These are phyloP conservation scores for Fusarium palustre DNA, from an alignment of 2,329 filamentous ascomycete species.

Conservation along the genomic window DNA sequence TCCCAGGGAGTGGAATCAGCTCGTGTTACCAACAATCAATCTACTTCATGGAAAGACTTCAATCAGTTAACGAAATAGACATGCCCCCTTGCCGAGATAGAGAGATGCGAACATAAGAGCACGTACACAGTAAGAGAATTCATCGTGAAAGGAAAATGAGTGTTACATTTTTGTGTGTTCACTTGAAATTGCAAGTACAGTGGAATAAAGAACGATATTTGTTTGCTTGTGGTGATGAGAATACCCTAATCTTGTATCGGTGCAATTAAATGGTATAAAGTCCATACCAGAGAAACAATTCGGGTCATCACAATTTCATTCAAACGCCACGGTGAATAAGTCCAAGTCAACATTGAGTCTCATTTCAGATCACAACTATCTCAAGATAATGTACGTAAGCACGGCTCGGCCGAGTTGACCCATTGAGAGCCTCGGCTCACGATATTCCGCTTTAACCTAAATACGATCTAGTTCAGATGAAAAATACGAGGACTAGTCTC, in stretches of 20 bases:
- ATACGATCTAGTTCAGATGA: neutral
- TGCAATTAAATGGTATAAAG: neutral
- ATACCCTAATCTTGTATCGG: neutral
- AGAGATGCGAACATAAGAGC: too few species aligned
- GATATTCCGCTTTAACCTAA: conserved; percentile 3
- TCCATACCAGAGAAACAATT: neutral
- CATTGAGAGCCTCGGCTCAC: conserved; percentile 12
- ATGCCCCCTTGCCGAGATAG: too few species aligned
- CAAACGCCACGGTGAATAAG: neutral
- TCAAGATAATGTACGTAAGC: neutral
- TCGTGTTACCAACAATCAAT: too few species aligned
- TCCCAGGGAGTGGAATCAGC: too few species aligned
- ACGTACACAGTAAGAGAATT: too few species aligned
- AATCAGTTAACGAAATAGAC: too few species aligned
- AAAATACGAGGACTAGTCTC: conserved; percentile 21
- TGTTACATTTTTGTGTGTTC: rapidly evolving
- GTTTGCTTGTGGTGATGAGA: neutral
- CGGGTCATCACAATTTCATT: neutral
- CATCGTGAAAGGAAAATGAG: too few species aligned
- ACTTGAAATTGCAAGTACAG: neutral
- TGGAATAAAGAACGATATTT: neutral
- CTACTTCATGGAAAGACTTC: too few species aligned
- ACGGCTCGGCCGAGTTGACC: conserved; percentile 12
- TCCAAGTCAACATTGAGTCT: neutral
- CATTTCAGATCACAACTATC: neutral